Evolutionary conservation across 139 green algal species (phyloP).

Genomic region (Eudorina sp.): DNA sequence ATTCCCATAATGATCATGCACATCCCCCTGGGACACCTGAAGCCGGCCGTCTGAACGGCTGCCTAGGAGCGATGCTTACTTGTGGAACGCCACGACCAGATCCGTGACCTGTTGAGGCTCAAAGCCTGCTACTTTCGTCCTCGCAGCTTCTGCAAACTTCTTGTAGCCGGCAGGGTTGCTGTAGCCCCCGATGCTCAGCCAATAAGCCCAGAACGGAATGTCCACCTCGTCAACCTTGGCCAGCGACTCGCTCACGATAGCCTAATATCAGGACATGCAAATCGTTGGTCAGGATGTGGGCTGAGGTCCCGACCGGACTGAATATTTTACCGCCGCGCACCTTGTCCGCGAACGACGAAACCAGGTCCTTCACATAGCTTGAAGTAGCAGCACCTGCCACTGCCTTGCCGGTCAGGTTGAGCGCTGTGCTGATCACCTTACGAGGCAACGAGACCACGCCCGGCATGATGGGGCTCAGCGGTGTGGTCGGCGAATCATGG

Average conservation of each 20-base stretch:
- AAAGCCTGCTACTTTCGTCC: conserved; percentile 43
- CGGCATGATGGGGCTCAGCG: conserved; percentile 62
- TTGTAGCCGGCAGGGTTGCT: conserved; percentile 59
- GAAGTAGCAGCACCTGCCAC: conserved; percentile 53
- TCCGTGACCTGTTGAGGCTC: conserved; percentile 53
- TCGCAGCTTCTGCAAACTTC: conserved; percentile 59
- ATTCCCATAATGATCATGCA: no score
- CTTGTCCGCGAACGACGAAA: conserved; percentile 58
- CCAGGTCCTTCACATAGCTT: conserved; percentile 50
- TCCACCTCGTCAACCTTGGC: conserved; percentile 63
- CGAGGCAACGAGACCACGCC: conserved; percentile 55
- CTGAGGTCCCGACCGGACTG: no score
- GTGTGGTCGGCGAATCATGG: conserved; percentile 49
- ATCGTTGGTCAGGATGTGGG: background rate
- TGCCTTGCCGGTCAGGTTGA: conserved; percentile 56
- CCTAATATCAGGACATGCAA: background rate
- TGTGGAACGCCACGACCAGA: conserved; percentile 60
- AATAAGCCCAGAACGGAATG: conserved; percentile 62
- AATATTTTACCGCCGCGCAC: conserved; percentile 1
- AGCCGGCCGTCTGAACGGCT: no score
- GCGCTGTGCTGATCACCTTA: conserved; percentile 47
- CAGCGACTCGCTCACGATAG: conserved; percentile 56
- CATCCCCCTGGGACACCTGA: no score
- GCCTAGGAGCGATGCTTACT: conserved; percentile 37
- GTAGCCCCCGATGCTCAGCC: conserved; percentile 59